Conservation (phyloP, 2,329 filamentous ascomycete genomes). For the Xylaria sp. region DNA sequence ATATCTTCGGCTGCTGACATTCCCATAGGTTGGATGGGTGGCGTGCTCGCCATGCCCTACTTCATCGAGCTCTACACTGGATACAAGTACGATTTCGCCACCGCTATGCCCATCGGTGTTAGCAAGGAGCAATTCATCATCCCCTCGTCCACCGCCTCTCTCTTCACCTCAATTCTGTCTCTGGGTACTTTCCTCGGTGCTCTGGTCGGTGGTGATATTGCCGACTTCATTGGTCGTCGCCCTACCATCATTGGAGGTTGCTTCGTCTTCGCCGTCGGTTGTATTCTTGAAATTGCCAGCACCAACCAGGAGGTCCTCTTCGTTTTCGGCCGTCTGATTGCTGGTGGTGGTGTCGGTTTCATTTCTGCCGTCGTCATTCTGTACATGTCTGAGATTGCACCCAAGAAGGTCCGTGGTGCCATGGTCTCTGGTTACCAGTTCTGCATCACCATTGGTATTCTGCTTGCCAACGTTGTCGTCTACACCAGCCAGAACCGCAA, state of each 20-base stretch:
- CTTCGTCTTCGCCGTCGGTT: slow-evolving; percentile 67
- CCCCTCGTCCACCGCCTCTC: slow-evolving; percentile 62
- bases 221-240: slow-evolving; percentile 72
- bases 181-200: slow-evolving; percentile 73
- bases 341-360: slow-evolving; percentile 74
- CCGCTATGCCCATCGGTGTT: slow-evolving; percentile 42
- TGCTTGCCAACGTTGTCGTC: slow-evolving; percentile 75
- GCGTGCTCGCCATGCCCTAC: slow-evolving; percentile 44
- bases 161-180: slow-evolving; percentile 75
- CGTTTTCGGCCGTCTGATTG: slow-evolving; percentile 72
- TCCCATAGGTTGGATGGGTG: slow-evolving; percentile 43
- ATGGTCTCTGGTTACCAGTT: slow-evolving; percentile 82
- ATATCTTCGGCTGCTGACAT: slow-evolving; percentile 5
- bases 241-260: slow-evolving; percentile 70
- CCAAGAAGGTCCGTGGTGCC: slow-evolving; percentile 74
- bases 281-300: slow-evolving; percentile 68
- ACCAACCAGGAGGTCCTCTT: slow-evolving; percentile 63
- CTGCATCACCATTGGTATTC: slow-evolving; percentile 78
- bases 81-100: slow-evolving; percentile 49
- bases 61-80: slow-evolving; percentile 58
- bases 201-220: slow-evolving; percentile 71
- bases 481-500: slow-evolving; percentile 70
- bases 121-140: slow-evolving; percentile 54
- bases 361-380: slow-evolving; percentile 75
- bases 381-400: slow-evolving; percentile 74